Evolutionary conservation across 2,329 filamentous ascomycete species (phyloP).

Genomic region (Fusarium coffeatum): DNA sequence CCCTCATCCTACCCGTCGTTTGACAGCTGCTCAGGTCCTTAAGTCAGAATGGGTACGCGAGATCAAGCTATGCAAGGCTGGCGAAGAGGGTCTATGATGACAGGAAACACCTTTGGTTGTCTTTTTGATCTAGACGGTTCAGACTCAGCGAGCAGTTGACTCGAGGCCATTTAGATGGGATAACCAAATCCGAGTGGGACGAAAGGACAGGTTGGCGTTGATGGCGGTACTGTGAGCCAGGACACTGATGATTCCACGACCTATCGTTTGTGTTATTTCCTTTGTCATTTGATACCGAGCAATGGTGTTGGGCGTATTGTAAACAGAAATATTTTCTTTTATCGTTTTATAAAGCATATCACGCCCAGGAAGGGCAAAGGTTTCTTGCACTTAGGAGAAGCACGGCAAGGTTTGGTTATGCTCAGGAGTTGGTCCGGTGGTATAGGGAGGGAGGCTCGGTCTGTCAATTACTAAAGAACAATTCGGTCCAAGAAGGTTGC

Average conservation of each 20-base stretch:
- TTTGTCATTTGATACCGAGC: slow-evolving; percentile 49
- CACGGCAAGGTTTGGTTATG: slow-evolving; percentile 22
- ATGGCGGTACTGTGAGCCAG: slow-evolving; percentile 23
- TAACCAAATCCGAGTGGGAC: slow-evolving; percentile 16
- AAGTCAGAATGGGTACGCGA: slow-evolving; percentile 99
- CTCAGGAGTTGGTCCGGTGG: slow-evolving; percentile 18
- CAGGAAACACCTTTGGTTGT: background rate
- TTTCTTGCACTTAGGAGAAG: slow-evolving; percentile 23
- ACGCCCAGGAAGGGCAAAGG: slow-evolving; percentile 18
- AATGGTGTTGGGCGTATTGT: slow-evolving; percentile 51
- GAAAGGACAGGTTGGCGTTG: slow-evolving; percentile 33
- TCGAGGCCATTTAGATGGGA: slow-evolving; percentile 16
- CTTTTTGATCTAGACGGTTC: background rate
- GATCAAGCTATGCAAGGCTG: slow-evolving; percentile 96
- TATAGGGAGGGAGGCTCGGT: slow-evolving; percentile 29
- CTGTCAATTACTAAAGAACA: slow-evolving; percentile 15
- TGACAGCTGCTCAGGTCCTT: slow-evolving; percentile 95
- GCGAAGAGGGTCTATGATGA: slow-evolving; percentile 86
- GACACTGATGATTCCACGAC: slow-evolving; percentile 45
- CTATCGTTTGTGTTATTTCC: slow-evolving; percentile 40
- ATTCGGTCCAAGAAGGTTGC: slow-evolving; percentile 25
- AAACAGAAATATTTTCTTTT: slow-evolving; percentile 37
- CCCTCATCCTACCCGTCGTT: slow-evolving; percentile 89
- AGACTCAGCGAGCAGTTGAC: slow-evolving; percentile 13
- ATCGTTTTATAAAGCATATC: slow-evolving; percentile 28